These are phyloP conservation scores for Leccinum fallax DNA, from an alignment of 1,284 basidiomycete genomes.

Conservation along the genomic window DNA sequence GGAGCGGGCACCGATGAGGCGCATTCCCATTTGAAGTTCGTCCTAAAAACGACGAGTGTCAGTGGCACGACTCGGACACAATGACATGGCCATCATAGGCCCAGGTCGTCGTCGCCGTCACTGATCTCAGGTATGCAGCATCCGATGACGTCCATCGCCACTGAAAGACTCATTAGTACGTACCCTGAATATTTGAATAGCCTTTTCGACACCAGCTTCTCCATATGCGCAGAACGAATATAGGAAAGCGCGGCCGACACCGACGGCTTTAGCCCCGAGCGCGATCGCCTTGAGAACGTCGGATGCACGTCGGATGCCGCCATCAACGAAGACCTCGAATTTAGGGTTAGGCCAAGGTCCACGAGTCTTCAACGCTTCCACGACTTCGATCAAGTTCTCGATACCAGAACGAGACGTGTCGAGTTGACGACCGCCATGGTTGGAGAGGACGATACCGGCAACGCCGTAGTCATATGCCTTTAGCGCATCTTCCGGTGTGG, in stretches of 20 bases:
- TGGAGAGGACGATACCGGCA: constrained; percentile 66
- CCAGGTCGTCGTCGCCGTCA: neutral
- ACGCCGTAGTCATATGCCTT: constrained; percentile 66
- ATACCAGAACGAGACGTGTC: constrained; percentile 66
- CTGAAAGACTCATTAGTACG: constrained; percentile 18
- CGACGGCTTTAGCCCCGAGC: constrained; percentile 65
- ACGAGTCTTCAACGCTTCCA: constrained; percentile 57
- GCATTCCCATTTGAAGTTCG: constrained; percentile 65
- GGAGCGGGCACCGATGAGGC: constrained; percentile 59
- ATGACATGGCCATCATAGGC: neutral
- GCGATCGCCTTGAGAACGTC: constrained; percentile 76
- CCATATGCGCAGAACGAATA: constrained; percentile 72
- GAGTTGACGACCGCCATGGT: constrained; percentile 70
- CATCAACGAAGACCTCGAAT: constrained; percentile 72
- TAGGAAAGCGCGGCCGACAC: constrained; percentile 59
- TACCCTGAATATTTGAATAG: constrained; percentile 49
- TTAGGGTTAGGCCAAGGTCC: constrained; percentile 46
- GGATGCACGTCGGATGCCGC: constrained; percentile 68
- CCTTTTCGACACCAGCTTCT: constrained; percentile 56
- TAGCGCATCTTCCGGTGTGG: constrained; percentile 67
- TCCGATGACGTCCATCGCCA: constrained; percentile 15
- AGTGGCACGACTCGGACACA: neutral
- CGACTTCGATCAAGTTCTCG: constrained; percentile 67
- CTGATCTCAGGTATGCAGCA: neutral
- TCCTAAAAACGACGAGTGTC: constrained; percentile 36